phyloP scores from a whole-genome alignment of 2,329 filamentous ascomycete genomes.

The Fusarium sp. region DNA sequence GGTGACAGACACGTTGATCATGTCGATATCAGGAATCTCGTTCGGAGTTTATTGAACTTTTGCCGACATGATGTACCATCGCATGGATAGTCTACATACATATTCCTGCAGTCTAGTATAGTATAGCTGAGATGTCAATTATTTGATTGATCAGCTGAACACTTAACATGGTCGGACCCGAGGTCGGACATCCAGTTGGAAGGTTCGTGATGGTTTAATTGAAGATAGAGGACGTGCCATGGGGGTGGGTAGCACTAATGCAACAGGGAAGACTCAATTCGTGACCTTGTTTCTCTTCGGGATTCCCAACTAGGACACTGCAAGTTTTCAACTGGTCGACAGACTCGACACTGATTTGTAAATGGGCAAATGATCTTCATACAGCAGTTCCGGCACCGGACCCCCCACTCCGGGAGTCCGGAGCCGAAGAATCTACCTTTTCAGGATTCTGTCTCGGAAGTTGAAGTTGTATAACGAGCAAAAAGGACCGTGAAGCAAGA shows the following conservation, averaged over 20 bases:
- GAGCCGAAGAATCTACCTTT: slow-evolving; percentile 29
- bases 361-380: slow-evolving; percentile 28
- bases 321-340: slow-evolving; percentile 7
- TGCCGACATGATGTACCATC: slow-evolving; percentile 4
- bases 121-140: not conserved
- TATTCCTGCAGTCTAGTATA: not conserved
- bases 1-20: slow-evolving; percentile 24
- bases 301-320: slow-evolving; percentile 28
- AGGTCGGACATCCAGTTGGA: slow-evolving; percentile 26
- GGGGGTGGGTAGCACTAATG: slow-evolving; percentile 24
- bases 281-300: slow-evolving; percentile 26
- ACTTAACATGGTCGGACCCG: slow-evolving; percentile 7
- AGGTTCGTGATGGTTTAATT: slow-evolving; percentile 15
- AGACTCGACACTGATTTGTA: slow-evolving; percentile 25
- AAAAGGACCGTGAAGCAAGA: slow-evolving; percentile 11
- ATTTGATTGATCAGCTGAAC: slow-evolving; percentile 17
- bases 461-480: slow-evolving; percentile 13
- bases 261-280: slow-evolving; percentile 8
- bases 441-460: slow-evolving; percentile 10
- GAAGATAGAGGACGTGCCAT: slow-evolving; percentile 9
- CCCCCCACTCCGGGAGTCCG: slow-evolving; percentile 26
- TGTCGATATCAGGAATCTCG: slow-evolving; percentile 19
- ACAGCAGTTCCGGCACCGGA: slow-evolving; percentile 23
- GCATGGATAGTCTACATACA: not conserved
- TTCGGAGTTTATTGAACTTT: slow-evolving; percentile 10